These are phyloP conservation scores for Aureobasidium zeae DNA, from an alignment of 2,329 filamentous ascomycete species.

Conservation along the genomic window DNA sequence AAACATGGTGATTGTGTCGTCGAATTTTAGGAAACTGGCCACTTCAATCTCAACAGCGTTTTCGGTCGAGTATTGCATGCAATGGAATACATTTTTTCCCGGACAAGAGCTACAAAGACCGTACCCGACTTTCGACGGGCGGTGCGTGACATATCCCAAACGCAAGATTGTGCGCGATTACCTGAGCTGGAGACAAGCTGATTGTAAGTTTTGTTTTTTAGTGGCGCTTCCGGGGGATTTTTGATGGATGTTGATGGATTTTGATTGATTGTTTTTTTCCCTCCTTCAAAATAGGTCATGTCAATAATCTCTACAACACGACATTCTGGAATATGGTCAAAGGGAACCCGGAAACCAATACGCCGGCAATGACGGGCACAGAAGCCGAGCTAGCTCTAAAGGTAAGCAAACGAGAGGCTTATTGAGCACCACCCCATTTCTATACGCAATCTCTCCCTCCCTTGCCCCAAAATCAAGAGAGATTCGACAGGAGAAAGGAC, in stretches of 20 bases:
- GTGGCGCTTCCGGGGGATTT: too few relatives aligned
- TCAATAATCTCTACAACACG: slow-evolving; percentile 98
- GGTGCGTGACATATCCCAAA: slow-evolving; percentile 82
- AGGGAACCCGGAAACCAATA: background rate
- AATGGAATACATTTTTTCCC: slow-evolving; percentile 70
- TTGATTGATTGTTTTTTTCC: too few relatives aligned
- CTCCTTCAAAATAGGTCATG: slow-evolving; percentile 45
- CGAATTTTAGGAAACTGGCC: slow-evolving; percentile 82
- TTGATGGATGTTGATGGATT: background rate
- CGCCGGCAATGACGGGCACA: slow-evolving; percentile 55
- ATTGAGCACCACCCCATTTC: too few relatives aligned
- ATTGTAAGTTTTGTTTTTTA: slow-evolving; percentile 53
- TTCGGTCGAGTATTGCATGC: slow-evolving; percentile 77
- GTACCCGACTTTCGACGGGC: slow-evolving; percentile 83
- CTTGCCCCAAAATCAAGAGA: too few relatives aligned
- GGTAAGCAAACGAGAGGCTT: too few relatives aligned
- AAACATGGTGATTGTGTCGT: too few relatives aligned
- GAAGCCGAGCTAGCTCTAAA: slow-evolving; percentile 75
- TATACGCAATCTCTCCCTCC: too few relatives aligned
- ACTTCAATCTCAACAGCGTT: slow-evolving; percentile 90
- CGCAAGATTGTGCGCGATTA: slow-evolving; percentile 81
- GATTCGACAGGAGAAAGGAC: background rate
- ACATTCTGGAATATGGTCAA: slow-evolving; percentile 75
- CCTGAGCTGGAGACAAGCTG: slow-evolving; percentile 92
- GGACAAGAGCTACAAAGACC: slow-evolving; percentile 60